Evolutionary conservation across 352 stramenopile genomes (phyloP).

Genomic region (Phytophthora pinifolia): DNA sequence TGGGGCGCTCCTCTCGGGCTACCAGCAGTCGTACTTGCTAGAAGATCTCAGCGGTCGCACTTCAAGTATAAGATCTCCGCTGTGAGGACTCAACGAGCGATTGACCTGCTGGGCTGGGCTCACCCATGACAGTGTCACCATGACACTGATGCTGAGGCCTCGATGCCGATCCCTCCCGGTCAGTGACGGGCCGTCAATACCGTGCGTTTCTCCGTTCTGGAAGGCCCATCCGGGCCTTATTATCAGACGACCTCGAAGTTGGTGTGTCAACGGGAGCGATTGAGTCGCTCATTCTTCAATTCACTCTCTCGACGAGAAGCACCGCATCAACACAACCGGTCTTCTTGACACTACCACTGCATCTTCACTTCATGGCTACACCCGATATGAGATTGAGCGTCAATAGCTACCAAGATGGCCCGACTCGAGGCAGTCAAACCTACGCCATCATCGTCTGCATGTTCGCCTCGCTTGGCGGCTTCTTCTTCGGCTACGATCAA

Average conservation of each 20-base stretch:
- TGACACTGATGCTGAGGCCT: no score
- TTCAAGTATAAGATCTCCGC: no score
- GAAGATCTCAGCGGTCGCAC: no score
- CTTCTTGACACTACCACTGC: constrained; percentile 4
- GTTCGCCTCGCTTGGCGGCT: constrained; percentile 38
- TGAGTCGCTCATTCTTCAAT: constrained; percentile 20
- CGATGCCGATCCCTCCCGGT: constrained; percentile 3
- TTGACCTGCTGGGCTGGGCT: no score
- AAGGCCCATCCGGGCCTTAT: constrained; percentile 3
- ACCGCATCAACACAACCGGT: constrained; percentile 7
- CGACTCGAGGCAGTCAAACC: constrained; percentile 32
- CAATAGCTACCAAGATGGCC: constrained; percentile 14
- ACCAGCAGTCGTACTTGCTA: background rate
- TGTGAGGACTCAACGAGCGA: no score
- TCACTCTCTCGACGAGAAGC: constrained; percentile 19
- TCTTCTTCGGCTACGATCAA: constrained; percentile 47
- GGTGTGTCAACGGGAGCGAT: background rate
- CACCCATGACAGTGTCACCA: no score
- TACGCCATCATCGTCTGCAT: constrained; percentile 47
- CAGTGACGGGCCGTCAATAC: constrained; percentile 2
- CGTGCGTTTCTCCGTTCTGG: constrained; percentile 10
- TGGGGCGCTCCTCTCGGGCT: background rate
- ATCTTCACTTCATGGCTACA: constrained; percentile 14
- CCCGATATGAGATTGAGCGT: constrained; percentile 11
- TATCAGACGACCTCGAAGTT: constrained; percentile 4